Evolutionary conservation across 257 asterid genomes (phyloP), one percentile per base, ranked within the genome.

Genomic region (Nicotiana undulata): DNA sequence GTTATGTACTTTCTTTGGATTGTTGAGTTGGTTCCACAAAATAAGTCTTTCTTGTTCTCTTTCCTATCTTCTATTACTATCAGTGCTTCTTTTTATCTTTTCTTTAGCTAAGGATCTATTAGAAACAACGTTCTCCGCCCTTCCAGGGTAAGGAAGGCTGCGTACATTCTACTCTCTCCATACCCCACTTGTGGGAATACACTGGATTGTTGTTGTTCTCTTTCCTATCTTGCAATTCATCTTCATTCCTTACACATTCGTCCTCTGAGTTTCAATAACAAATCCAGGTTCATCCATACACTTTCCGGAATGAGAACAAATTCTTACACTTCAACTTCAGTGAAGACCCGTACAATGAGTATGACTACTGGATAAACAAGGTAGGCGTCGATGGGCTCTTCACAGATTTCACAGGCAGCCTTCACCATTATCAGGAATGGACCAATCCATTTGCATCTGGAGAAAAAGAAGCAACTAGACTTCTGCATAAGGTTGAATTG

Each of bases 391-490:
- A 96, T 74, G 99, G 99, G 56, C 91, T 94, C 32, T 96, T 96
- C 63, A 96, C 99, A 7, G 99, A 95, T 68, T 95, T 95, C 85
- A 89, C 98, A 0, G 97, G 97, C 58, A 96, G 97, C 88, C 92
- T 96, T 49, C 97, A 92, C 81, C 94, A 88, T 4, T 96, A 86
- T 87, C 99, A 90, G 79, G 92, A 93, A 81, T 95, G 97, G 97
- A 85, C 96, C 11, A 78, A 80, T 3, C 95, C 95, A 16, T 88
- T 78, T 76, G 80, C 89, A 15, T 81, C 87, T 26, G 88, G 87
- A 26, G 92, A 89, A 34, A 87, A 87, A 80, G 89, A 82, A 68
- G 91, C 94, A 28, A 80, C 82, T 64, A 85, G 86, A 56, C 86
- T 94, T 44, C 88, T 95, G 3, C 86, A 86, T 75, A 95, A 84